Base-by-base conservation (phyloP, 2,329 filamentous ascomycete genomes). In the Dactylonectria macrodidyma region DNA sequence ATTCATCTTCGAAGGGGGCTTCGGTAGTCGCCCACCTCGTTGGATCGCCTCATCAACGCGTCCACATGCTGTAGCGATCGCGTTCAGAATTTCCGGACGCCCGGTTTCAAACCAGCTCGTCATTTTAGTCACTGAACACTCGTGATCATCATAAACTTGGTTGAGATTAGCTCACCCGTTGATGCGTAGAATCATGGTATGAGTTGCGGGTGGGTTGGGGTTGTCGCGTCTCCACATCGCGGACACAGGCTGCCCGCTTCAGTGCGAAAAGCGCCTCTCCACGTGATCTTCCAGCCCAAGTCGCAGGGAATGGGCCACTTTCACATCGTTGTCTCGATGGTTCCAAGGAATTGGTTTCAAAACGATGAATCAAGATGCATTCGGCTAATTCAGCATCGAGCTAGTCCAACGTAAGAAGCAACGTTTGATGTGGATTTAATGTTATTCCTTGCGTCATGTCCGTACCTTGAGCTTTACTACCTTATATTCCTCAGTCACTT, bases 81-180 rank as follows among this genome's bases (percentile, higher is more conserved):
- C 83, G 67, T 81, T 77, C 19, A 83, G 75, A 14, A 86, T 72
- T 30, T 81, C 78, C 54, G 81, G 77, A 10, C 83, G 81, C 30
- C 83, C 83, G 41, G 73, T 77, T 46, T 74, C 71, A 51, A 84
- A 80, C 81, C 82, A 84, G 66, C 75, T 80, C 44, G 81, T 75
- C 83, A 85, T 84, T 26, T 50, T 69, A 55, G 38, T 44, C 50
- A 38, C 11, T 33, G n/a, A 14, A 22, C 22, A 12, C 16, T 16
- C 22, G 47, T 66, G 62, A 26, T 14, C 34, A 26, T 59, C 19
- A 54, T 16, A 19, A 41, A 47, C 24, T 16, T 14, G 26, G 26
- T 30, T 7, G 38, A 14, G n/a, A n/a, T 22, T 7, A 52, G 47
- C 2, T 19, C 22, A 57, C 19, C 41, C 22, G 22, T 16, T 11